Evolutionary conservation across 2,329 filamentous ascomycete genomes (phyloP), one percentile per base, ranked within the genome.

Genomic region (Penicillium sp.): DNA sequence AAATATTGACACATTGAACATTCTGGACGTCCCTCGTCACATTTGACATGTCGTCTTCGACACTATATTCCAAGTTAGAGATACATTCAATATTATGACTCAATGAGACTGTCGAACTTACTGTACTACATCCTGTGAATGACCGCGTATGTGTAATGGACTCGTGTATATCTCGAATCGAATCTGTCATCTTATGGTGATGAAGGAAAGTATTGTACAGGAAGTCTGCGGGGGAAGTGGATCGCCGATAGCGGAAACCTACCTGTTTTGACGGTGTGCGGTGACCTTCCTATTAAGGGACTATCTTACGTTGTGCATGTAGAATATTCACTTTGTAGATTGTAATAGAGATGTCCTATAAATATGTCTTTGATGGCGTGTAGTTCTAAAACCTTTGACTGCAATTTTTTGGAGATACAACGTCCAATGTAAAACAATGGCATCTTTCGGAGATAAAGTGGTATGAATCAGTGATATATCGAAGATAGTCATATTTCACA

Each of bases 11-110:
- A 80, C 37, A 69, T 71, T 2, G 63, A 62, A 59, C 77, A 80
- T 28, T 62, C 63, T 3, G 77, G 77, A 7, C 69, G 71, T 5
- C 67, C 64, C 56, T 79, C 75, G 52, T 80, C 77, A 58, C 77
- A 80, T 64, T 79, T 80, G 35, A 74, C 66, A 60, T 78, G 77
- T 17, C 77, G 73, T 50, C 50, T 66, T 45, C 73, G 70, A 64
- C 73, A 75, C 66, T 74, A 49, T 53, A 10, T n/a, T 10, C 16
- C 42, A 19, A 12, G 33, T 38, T 46, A 47, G 43, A 50, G 25
- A 16, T 17, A 35, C 28, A 42, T n/a, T 28, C 28, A 38, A 5
- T 25, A 36, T 28, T 8, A 25, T 16, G 31, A 40, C 16, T 14
- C 9, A n/a, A 25, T 35, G 26, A 36, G 30, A 56, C 28, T 8